Evolutionary conservation across 2,329 filamentous ascomycete genomes (phyloP), one percentile per base, ranked within the genome.

Genomic region (Didymella arachidicola): DNA sequence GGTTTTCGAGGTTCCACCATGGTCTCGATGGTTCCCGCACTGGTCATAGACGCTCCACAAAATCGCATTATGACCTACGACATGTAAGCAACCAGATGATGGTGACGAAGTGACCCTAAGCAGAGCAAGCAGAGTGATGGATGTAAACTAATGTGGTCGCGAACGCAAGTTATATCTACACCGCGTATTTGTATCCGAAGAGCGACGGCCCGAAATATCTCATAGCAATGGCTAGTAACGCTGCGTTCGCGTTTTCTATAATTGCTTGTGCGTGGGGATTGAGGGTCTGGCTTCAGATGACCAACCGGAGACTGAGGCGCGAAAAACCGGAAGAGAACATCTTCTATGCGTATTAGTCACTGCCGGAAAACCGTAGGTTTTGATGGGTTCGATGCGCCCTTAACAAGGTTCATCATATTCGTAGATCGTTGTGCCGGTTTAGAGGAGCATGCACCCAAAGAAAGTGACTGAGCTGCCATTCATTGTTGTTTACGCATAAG

Each of bases 211-310:
- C 32, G 1, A 36, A 36, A 7, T 36, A 36, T n/a, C 32, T 36
- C 7, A 36, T 14, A 7, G 32, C 32, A 7, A 36, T 36, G 32
- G 32, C 32, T 36, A 6, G 32, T 7, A 36, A 36, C 7, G 14
- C 66, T 34, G 53, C 54, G 4, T 69, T 70, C 42, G 57, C 66
- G 3, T 50, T 51, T 19, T 53, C 55, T 7, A 60, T 55, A 27
- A 66, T 66, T 43, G 59, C 55, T 2, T 56, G 59, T 6, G 65
- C 61, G 10, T 67, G 66, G 65, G 63, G 36, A 7, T 29, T 66
- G 44, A 63, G 66, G 43, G 25, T 59, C 1, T 67, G 66, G 61
- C 53, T 66, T 10, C 52, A 60, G 49, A 49, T 57, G 18, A 57
- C 45, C 7, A 67, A 67, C 34, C 52, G 44, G 34, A 59, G 50